phyloP scores from a whole-genome alignment of 2,329 filamentous ascomycete genomes.

The Aspergillus fijiensis region DNA sequence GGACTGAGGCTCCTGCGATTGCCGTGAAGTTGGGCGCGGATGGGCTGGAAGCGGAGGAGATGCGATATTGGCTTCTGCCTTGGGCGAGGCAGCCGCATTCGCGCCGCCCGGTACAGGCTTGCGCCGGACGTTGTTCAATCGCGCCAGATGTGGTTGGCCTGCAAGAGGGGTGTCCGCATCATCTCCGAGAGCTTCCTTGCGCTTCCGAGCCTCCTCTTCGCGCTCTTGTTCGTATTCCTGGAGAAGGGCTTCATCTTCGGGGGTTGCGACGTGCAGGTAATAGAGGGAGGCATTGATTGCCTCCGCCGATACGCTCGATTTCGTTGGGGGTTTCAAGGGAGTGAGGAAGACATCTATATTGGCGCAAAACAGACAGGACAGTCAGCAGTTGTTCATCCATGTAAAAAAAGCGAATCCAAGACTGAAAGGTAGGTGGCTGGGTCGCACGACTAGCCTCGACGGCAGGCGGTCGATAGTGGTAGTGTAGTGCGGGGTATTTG shows the following conservation, averaged over 20 bases:
- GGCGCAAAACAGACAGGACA: background rate
- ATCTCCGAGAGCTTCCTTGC: conserved; percentile 25
- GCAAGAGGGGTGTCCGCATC: conserved; percentile 21
- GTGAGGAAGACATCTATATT: conserved; percentile 82
- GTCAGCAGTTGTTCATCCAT: conserved; percentile 11
- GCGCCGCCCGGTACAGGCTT: conserved; percentile 36
- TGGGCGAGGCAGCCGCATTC: background rate
- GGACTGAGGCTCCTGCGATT: conserved; percentile 18
- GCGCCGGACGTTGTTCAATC: conserved; percentile 40
- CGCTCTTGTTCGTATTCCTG: conserved; percentile 41
- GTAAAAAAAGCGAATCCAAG: background rate
- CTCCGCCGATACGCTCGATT: conserved; percentile 77
- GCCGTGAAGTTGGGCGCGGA: conserved; percentile 8
- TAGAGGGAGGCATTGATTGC: conserved; percentile 88
- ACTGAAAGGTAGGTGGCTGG: background rate
- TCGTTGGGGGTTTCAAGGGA: conserved; percentile 81
- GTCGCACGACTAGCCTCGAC: background rate
- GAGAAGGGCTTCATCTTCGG: conserved; percentile 53
- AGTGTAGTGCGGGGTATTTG: conserved; percentile 10
- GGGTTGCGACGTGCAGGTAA: conserved; percentile 77
- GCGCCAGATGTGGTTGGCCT: conserved; percentile 29
- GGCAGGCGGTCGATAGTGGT: background rate
- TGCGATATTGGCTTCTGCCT: conserved; percentile 15
- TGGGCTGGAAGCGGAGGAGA: conserved; percentile 20
- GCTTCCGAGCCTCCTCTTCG: conserved; percentile 28